These are phyloP conservation scores for Epichloe baconii DNA, from an alignment of 2,329 filamentous ascomycete species.

Conservation along the genomic window DNA sequence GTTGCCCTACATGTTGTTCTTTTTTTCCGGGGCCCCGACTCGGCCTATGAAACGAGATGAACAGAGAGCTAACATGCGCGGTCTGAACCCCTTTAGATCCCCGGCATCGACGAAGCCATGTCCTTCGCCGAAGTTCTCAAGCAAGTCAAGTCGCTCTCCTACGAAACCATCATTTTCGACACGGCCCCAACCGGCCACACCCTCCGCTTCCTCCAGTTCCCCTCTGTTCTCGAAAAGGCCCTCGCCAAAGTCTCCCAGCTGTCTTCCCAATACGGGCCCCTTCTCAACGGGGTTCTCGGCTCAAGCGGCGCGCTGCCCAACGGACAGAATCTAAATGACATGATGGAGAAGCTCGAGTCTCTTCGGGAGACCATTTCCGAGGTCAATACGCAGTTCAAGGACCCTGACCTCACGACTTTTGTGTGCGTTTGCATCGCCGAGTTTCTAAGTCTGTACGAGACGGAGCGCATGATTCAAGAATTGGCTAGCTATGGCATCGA, in stretches of 20 bases:
- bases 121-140: constrained; percentile 98
- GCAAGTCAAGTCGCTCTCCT: constrained; percentile 96
- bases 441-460: constrained; percentile 94
- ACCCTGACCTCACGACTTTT: constrained; percentile 88
- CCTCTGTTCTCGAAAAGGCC: constrained; percentile 93
- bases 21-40: neutral
- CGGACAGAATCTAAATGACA: constrained; percentile 82
- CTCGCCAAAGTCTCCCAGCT: constrained; percentile 95
- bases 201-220: constrained; percentile 95
- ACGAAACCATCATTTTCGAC: constrained; percentile 98
- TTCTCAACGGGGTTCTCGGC: constrained; percentile 87
- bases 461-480: constrained; percentile 99
- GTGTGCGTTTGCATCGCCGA: constrained; percentile 98
- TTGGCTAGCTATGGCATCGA: constrained; percentile 87
- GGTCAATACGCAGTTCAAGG: constrained; percentile 97
- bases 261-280: constrained; percentile 85
- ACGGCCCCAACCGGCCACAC: constrained; percentile 97
- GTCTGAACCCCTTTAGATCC: constrained; percentile 48
- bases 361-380: constrained; percentile 87
- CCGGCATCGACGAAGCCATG: constrained; percentile 98
- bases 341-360: constrained; percentile 89
- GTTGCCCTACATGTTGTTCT: no score
- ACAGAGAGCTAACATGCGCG: neutral
- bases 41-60: neutral
- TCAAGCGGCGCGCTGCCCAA: constrained; percentile 64